phyloP scores from a whole-genome alignment of 805 yeast genomes.

The Candida ulmi region DNA sequence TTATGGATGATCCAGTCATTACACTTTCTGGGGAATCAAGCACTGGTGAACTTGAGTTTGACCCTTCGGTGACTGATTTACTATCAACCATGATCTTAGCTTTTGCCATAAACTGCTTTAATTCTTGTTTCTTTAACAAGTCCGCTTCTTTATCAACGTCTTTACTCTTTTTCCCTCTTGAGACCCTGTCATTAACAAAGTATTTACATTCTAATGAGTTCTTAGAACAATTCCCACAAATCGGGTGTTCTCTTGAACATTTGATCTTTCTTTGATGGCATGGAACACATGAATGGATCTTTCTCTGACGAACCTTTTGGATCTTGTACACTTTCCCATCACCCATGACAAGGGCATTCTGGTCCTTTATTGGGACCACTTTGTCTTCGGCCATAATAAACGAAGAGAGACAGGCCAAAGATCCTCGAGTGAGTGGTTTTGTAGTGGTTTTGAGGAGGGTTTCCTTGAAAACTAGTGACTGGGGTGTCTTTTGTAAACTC shows the following conservation, averaged over 20 bases:
- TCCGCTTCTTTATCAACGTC: slow-evolving; percentile 20
- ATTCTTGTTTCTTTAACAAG: slow-evolving; percentile 17
- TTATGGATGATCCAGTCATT: neutral
- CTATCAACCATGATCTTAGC: slow-evolving; percentile 13
- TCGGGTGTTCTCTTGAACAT: slow-evolving; percentile 48
- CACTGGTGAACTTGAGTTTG: neutral
- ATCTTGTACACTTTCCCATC: slow-evolving; percentile 53
- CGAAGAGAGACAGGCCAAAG: neutral
- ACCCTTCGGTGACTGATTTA: neutral
- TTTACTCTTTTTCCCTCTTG: slow-evolving; percentile 24
- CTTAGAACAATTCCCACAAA: slow-evolving; percentile 45
- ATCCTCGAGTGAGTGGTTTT: neutral
- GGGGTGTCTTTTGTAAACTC: too few relatives aligned
- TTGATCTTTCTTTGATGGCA: slow-evolving; percentile 55
- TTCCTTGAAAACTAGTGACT: too few relatives aligned
- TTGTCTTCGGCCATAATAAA: slow-evolving; percentile 11
- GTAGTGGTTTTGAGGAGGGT: too few relatives aligned
- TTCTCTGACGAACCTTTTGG: slow-evolving; percentile 56
- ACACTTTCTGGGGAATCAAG: neutral
- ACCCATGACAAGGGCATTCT: slow-evolving; percentile 33
- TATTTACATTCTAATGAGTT: slow-evolving; percentile 45
- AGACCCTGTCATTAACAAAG: slow-evolving; percentile 51
- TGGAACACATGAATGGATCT: slow-evolving; percentile 49
- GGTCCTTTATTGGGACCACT: slow-evolving; percentile 27
- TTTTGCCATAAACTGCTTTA: slow-evolving; percentile 18